phyloP scores from a whole-genome alignment of 306 rosid species.

The Malus asiatica region DNA sequence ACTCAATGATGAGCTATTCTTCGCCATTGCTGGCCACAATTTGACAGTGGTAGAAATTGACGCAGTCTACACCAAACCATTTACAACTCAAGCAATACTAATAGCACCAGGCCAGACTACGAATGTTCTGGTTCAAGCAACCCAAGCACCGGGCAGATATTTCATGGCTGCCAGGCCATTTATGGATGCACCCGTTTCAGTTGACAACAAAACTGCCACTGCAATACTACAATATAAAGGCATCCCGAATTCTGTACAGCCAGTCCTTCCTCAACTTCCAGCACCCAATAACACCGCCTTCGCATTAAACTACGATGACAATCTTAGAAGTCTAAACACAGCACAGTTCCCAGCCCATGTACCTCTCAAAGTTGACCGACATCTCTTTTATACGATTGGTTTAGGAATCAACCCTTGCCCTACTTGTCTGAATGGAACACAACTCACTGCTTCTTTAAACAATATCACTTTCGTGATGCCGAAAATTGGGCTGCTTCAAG shows the following conservation, averaged over 20 bases:
- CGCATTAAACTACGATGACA: slow-evolving; percentile 2
- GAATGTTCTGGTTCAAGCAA: slow-evolving; percentile 24
- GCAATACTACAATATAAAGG: slow-evolving; percentile 29
- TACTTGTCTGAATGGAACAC: slow-evolving; percentile 21
- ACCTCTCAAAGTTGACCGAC: slow-evolving; percentile 22
- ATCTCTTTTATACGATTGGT: slow-evolving; percentile 23
- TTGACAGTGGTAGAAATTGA: slow-evolving; percentile 30
- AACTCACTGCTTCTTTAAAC: slow-evolving; percentile 27
- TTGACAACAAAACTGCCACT: slow-evolving; percentile 24
- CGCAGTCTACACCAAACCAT: slow-evolving; percentile 31
- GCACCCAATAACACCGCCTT: slow-evolving; percentile 22
- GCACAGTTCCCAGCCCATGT: slow-evolving; percentile 23
- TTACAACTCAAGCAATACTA: slow-evolving; percentile 21
- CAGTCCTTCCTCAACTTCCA: slow-evolving; percentile 21
- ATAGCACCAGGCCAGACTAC: slow-evolving; percentile 35
- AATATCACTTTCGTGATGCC: slow-evolving; percentile 33
- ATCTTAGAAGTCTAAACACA: slow-evolving; percentile 23
- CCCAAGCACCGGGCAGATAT: slow-evolving; percentile 17
- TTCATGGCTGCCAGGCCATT: slow-evolving; percentile 30
- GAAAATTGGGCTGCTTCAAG: slow-evolving; percentile 27
- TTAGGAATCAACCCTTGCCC: slow-evolving; percentile 24
- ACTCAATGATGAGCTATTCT: slow-evolving; percentile 32
- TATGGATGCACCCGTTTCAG: slow-evolving; percentile 21
- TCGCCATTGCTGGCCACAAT: slow-evolving; percentile 24
- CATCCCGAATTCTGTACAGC: slow-evolving; percentile 16